Conservation (phyloP, 208 protist species). For the Trypanosoma grayi region DNA sequence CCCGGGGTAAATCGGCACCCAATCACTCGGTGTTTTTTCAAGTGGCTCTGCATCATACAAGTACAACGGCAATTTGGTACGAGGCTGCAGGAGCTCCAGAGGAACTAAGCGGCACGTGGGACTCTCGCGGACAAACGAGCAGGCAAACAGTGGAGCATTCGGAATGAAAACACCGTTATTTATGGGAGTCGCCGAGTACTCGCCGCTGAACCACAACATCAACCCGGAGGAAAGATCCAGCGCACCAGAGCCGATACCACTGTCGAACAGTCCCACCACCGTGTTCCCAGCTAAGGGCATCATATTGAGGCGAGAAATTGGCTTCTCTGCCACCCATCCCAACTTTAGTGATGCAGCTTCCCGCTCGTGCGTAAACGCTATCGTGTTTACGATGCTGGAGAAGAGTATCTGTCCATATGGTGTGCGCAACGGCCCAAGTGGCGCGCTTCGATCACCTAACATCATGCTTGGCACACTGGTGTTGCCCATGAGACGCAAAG, state of each 20-base stretch:
- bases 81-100: background rate
- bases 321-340: slow-evolving; percentile 5
- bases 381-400: background rate
- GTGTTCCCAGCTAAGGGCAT: background rate
- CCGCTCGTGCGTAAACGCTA: background rate
- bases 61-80: background rate
- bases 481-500: slow-evolving; percentile 4
- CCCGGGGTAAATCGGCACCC: slow-evolving; percentile 8
- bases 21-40: slow-evolving; percentile 5
- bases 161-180: background rate
- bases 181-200: background rate
- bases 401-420: slow-evolving; percentile 21
- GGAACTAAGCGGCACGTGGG: slow-evolving; percentile 8
- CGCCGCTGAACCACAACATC: slow-evolving; percentile 8
- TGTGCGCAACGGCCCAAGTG: slow-evolving; percentile 4
- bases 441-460: too few species aligned
- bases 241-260: background rate
- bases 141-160: background rate
- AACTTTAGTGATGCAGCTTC: background rate
- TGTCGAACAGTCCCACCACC: slow-evolving; percentile 5
- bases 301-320: background rate
- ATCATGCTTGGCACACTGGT: background rate
- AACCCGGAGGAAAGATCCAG: slow-evolving; percentile 2
- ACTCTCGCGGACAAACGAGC: background rate
- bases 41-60: slow-evolving; percentile 12